Evolutionary conservation across 176 grass and related monocot species (phyloP).

Genomic region (Puccinellia tenuiflora): DNA sequence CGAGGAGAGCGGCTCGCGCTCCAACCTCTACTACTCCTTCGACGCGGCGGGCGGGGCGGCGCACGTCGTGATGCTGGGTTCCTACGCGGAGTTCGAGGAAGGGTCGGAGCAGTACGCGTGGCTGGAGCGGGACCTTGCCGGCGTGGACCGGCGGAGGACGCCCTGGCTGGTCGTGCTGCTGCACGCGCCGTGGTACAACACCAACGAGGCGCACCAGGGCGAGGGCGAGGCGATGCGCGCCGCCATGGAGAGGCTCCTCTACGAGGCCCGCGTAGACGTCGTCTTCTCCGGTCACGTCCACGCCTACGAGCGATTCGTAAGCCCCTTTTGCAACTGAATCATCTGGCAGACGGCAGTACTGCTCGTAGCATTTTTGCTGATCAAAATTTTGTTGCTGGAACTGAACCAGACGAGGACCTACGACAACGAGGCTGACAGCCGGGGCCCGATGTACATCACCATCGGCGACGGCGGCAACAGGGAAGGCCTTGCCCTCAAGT

Average conservation of each 20-base stretch:
- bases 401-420: constrained; percentile 51
- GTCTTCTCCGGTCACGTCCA: constrained; percentile 78
- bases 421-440: constrained; percentile 37
- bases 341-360: background rate
- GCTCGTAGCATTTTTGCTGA: background rate
- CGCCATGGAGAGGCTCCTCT: constrained; percentile 56
- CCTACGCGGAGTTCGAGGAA: constrained; percentile 35
- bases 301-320: constrained; percentile 82
- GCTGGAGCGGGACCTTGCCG: constrained; percentile 45
- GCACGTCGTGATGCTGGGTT: constrained; percentile 68
- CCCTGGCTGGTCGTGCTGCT: constrained; percentile 55
- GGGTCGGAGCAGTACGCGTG: constrained; percentile 56
- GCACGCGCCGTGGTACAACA: constrained; percentile 87
- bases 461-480: constrained; percentile 84
- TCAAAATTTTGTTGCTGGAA: background rate
- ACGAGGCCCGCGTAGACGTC: constrained; percentile 47
- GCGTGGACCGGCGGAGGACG: constrained; percentile 47
- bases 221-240: constrained; percentile 61
- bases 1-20: constrained; percentile 50
- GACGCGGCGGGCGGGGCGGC: constrained; percentile 51
- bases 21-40: constrained; percentile 87
- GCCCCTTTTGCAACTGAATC: background rate
- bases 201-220: constrained; percentile 63
- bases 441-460: constrained; percentile 59
- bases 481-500: constrained; percentile 69